Evolutionary conservation across 2,329 filamentous ascomycete species (phyloP), one percentile per base, ranked within the genome.

Genomic region (Golovinomyces cichoracearum): DNA sequence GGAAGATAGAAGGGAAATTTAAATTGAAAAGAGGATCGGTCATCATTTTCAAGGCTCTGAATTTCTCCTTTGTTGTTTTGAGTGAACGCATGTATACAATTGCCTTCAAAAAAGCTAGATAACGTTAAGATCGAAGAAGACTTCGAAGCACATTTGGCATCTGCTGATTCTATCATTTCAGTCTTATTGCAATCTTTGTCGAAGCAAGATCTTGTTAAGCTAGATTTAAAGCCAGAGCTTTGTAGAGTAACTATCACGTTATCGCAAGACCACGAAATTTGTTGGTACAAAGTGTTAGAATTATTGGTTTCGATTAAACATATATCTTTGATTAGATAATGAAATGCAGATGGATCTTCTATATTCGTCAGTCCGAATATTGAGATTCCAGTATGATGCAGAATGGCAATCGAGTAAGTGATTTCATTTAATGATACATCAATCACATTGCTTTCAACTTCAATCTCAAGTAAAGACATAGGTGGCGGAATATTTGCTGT

Each of bases 401-500:
- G 66, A 7, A 92, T 72, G 3, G 77, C 83, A 58, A 95, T 70
- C 6, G 68, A 67, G 1, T 69, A 70, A 45, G 79, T 77, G 45
- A 71, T 69, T 13, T 67, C 68, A 46, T 75, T 80, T 54, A 94
- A 76, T 0, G 79, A 75, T 47, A 90, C 74, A 63, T 94, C 85
- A 17, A 83, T 65, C 2, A 76, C 71, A 48, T 78, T 76, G 0
- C 70, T 70, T 13, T 72, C 66, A 25, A 80, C 63, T 12, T 66
- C 57, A 17, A 94, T 57, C 50, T 92, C 82, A 54, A 80, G 80
- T 53, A 88, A 70, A 15, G 84, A 76, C 85, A 95, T 94, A 0
- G 90, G 90, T 25, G 90, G 90, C 22, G 90, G 90, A 2, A 94
- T 71, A 57, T 90, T 93, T 12, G 84, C 81, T 46, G 78, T 71